Conservation (phyloP, 129 eudicot genomes). For the Pulicaria dysenterica region DNA sequence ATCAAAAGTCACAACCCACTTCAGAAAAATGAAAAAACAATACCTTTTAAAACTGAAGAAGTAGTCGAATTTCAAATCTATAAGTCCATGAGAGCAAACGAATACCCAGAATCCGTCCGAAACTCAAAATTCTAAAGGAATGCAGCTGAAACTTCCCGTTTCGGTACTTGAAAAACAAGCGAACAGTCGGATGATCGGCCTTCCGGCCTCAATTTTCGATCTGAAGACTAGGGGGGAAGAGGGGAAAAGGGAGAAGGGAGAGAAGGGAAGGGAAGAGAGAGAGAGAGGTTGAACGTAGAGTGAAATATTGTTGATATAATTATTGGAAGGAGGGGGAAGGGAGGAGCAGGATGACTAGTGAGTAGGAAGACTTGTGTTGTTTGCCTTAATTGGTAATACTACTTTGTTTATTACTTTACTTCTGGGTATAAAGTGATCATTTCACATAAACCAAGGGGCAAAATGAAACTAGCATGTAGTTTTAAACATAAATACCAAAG, state of each 20-base stretch:
- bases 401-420: neutral
- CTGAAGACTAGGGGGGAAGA: slow-evolving; percentile 12
- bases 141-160: slow-evolving; percentile 14
- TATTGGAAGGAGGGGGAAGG: slow-evolving; percentile 23
- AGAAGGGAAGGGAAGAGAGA: neutral
- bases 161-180: neutral
- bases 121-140: slow-evolving; percentile 20
- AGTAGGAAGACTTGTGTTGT: slow-evolving; percentile 30
- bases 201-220: slow-evolving; percentile 26
- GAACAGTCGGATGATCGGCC: slow-evolving; percentile 22
- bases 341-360: slow-evolving; percentile 19
- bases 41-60: slow-evolving; percentile 20
- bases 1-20: slow-evolving; percentile 5
- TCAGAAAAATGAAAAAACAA: neutral
- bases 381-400: slow-evolving; percentile 28
- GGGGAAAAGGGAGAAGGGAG: slow-evolving; percentile 6
- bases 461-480: neutral
- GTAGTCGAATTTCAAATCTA: slow-evolving; percentile 30
- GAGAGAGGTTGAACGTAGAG: neutral
- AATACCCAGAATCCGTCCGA: slow-evolving; percentile 4
- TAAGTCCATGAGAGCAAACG: neutral
- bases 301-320: slow-evolving; percentile 38
- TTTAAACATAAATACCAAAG: neutral
- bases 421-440: slow-evolving; percentile 16
- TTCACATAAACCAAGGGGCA: slow-evolving; percentile 31